Percentiles rank a stretch among this genome's conserved stretches.
Evolutionary conservation across 2,329 filamentous ascomycete genomes (phyloP).

Genomic region (Penicillium paneum): DNA sequence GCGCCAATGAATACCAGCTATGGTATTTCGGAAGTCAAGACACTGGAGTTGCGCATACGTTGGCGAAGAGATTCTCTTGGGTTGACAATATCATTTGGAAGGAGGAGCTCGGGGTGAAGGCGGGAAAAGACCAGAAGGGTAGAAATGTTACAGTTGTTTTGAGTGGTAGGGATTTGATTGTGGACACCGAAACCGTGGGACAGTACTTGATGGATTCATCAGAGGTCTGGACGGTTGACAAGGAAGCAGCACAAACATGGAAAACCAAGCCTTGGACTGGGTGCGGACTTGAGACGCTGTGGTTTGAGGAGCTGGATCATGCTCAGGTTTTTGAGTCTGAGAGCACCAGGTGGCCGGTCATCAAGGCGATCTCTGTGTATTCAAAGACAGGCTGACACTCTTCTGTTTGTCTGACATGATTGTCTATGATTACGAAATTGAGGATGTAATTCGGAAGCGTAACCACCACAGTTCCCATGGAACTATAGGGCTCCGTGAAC

Average conservation of each 20-base stretch:
- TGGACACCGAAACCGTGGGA: slow-evolving; percentile 58
- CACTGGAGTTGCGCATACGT: slow-evolving; percentile 61
- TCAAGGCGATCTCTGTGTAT: slow-evolving; percentile 18
- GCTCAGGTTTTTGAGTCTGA: slow-evolving; percentile 57
- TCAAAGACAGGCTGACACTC: slow-evolving; percentile 2
- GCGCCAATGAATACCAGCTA: slow-evolving; percentile 67
- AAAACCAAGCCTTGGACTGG: slow-evolving; percentile 31
- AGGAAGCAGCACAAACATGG: slow-evolving; percentile 9
- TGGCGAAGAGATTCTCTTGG: slow-evolving; percentile 70
- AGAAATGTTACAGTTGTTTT: slow-evolving; percentile 56
- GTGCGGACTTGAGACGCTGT: slow-evolving; percentile 55
- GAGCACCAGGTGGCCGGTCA: slow-evolving; percentile 16
- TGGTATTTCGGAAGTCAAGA: slow-evolving; percentile 70
- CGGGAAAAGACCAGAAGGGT: slow-evolving; percentile 11
- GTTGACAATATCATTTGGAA: slow-evolving; percentile 67
- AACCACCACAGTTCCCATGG: too few relatives aligned
- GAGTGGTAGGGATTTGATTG: slow-evolving; percentile 61
- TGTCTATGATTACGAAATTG: too few relatives aligned
- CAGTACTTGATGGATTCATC: slow-evolving; percentile 51
- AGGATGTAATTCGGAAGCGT: too few relatives aligned
- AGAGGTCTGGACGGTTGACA: slow-evolving; percentile 10
- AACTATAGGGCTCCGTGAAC: too few relatives aligned
- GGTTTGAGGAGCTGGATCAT: slow-evolving; percentile 62
- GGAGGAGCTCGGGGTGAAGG: slow-evolving; percentile 53
- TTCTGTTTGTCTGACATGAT: neutral